Percentiles rank a stretch among this genome's conserved stretches.
Conservation (phyloP, 345 rosid genomes). For the Bruguiera parviflora region DNA sequence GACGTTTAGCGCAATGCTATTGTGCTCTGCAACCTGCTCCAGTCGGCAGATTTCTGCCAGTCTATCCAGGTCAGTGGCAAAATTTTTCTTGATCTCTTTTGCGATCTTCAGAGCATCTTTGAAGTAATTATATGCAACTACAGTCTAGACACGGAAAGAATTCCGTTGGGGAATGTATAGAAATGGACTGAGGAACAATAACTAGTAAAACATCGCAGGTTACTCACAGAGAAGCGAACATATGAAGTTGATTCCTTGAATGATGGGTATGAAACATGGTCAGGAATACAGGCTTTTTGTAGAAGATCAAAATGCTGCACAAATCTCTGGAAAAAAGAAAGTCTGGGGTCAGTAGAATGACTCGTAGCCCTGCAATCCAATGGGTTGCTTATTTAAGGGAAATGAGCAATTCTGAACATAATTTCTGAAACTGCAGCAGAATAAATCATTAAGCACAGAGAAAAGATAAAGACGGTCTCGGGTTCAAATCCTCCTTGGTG, state of each 20-base stretch:
- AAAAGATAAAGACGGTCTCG: no score
- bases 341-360: constrained; percentile 9
- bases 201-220: not conserved
- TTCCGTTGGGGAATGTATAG: not conserved
- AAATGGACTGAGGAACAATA: not conserved
- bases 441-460: no score
- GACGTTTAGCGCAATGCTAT: constrained; percentile 65
- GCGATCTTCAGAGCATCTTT: constrained; percentile 84
- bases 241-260: constrained; percentile 69
- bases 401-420: not conserved
- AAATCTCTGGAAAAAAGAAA: constrained; percentile 57
- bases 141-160: constrained; percentile 38
- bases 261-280: constrained; percentile 61
- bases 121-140: constrained; percentile 65
- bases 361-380: not conserved
- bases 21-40: constrained; percentile 95
- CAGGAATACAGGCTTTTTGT: constrained; percentile 88
- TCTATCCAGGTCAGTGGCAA: constrained; percentile 62
- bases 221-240: constrained; percentile 72
- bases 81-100: constrained; percentile 74
- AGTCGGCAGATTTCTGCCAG: constrained; percentile 61
- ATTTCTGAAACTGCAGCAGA: no score
- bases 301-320: constrained; percentile 91
- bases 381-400: not conserved
- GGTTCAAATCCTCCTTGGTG: no score